Base-by-base conservation (phyloP, 2,329 filamentous ascomycete species). In the Penicillium thymicola region DNA sequence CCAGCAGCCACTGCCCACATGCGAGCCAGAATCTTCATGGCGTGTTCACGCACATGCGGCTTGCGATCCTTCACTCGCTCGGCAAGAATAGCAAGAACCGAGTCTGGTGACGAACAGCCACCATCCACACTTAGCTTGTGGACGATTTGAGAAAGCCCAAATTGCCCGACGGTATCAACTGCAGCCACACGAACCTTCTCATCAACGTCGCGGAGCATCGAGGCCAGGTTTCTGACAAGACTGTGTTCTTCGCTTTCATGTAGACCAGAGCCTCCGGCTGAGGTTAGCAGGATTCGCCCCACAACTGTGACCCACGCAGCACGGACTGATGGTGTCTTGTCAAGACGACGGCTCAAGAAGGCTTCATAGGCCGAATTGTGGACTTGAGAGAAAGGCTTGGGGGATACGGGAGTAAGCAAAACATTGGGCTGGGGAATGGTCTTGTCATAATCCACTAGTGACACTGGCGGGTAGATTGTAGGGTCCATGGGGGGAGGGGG, bases 1-100 rank as follows among this genome's bases (percentile, higher is more conserved):
- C 91, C 90, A 18, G 88, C 85, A 13, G 90, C 93, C 18, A 95
- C 92, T n/a, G 90, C 92, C 94, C 94, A 99, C 28, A 97, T 86
- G 59, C 87, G 90, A 11, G 85, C 90, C 1, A 97, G 79, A 9
- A 95, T 81, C 49, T 86, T 88, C 84, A 96, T 96, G 25, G 91
- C 92, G 65, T 93, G 90, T 38, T 89, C 86, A 55, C 93, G 89
- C 11, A 99, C 90, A 41, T 84, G 80, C 14, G 87, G 84, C 70
- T 89, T 93, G 60, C 88, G 88, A 75, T 99, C 95, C 65, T 92
- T 91, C 63, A 90, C 91, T 61, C 94, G 85, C 69, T 97, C 92
- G 28, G 90, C 90, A 27, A 99, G 82, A 60, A 88, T 91, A 53
- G 83, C 85, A 16, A 99, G 81, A 27, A 97, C 82, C 0, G 92